These are phyloP conservation scores for Poa pratensis DNA, from an alignment of 176 grass and related monocot species.

Conservation along the genomic window DNA sequence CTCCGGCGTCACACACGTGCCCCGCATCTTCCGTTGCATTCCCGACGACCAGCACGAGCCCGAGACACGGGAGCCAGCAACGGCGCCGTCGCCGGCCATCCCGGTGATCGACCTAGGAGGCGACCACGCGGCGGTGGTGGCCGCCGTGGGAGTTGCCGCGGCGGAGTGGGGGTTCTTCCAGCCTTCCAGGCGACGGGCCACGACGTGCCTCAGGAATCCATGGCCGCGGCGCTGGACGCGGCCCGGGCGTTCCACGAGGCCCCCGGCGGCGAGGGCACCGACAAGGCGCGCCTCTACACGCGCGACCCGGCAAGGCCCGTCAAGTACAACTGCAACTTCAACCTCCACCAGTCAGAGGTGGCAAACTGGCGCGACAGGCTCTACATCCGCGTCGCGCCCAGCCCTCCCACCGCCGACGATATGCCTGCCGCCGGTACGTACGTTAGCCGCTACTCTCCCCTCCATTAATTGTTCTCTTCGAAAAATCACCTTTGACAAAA, in stretches of 20 bases:
- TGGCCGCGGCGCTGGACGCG: constrained; percentile 1
- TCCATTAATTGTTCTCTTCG: no score
- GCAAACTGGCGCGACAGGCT: constrained; percentile 75
- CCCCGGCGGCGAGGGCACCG: constrained; percentile 27
- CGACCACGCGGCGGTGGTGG: not conserved
- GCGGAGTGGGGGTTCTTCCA: not conserved
- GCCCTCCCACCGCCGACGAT: not conserved
- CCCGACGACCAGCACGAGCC: not conserved
- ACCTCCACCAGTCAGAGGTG: constrained; percentile 53
- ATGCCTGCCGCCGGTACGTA: not conserved
- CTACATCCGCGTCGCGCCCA: not conserved
- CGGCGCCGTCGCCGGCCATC: not conserved
- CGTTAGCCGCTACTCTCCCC: no score
- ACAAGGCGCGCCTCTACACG: constrained; percentile 65
- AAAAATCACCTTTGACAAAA: no score
- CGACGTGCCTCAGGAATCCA: not conserved
- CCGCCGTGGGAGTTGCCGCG: not conserved
- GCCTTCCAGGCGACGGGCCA: not conserved
- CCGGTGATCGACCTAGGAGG: not conserved
- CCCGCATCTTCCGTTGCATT: not conserved
- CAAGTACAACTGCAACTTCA: constrained; percentile 69
- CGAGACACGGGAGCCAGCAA: not conserved
- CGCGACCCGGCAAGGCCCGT: constrained; percentile 47
- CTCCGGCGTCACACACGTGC: not conserved
- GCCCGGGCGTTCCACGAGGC: constrained; percentile 54